Evolutionary conservation across 495 filamentous ascomycete species (phyloP).

Genomic region (Choiromyces venosus): DNA sequence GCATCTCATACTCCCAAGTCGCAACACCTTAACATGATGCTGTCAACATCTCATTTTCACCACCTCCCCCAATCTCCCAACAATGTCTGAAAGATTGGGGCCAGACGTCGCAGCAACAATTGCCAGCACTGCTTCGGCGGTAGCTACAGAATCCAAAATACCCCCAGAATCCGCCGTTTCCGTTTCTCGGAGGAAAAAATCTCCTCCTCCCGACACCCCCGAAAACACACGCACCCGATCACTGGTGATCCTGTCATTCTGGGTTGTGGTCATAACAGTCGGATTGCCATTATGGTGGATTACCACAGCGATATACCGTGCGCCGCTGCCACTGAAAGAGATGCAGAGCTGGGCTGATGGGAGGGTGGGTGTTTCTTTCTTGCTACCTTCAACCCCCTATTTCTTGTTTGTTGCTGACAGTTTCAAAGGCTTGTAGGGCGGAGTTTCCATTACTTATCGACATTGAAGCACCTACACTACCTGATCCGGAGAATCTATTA

Average conservation of each 20-base stretch:
- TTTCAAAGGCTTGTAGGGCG: conserved; percentile 67
- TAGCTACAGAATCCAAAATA: conserved; percentile 9
- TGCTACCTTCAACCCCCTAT: conserved; percentile 13
- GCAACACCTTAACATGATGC: neutral
- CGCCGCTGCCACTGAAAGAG: conserved; percentile 70
- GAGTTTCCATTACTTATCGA: conserved; percentile 81
- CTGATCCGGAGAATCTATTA: conserved; percentile 66
- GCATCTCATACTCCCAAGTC: neutral
- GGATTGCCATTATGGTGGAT: conserved; percentile 94
- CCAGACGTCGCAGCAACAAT: conserved; percentile 16
- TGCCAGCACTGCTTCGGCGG: conserved; percentile 9
- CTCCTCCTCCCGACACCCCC: conserved; percentile 69
- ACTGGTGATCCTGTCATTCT: conserved; percentile 79
- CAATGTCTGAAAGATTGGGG: conserved; percentile 27
- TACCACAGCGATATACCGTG: conserved; percentile 92
- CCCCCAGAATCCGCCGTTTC: conserved; percentile 14
- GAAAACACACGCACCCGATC: conserved; percentile 62
- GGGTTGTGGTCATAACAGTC: conserved; percentile 75
- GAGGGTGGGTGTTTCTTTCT: conserved; percentile 54
- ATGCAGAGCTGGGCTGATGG: conserved; percentile 95
- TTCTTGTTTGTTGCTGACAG: conserved; percentile 20
- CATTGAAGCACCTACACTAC: conserved; percentile 64
- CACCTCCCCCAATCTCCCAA: neutral
- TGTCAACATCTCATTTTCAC: neutral
- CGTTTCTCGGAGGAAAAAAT: conserved; percentile 4